Conservation (phyloP, 2,329 filamentous ascomycete genomes). For the Colletotrichum sansevieriae region DNA sequence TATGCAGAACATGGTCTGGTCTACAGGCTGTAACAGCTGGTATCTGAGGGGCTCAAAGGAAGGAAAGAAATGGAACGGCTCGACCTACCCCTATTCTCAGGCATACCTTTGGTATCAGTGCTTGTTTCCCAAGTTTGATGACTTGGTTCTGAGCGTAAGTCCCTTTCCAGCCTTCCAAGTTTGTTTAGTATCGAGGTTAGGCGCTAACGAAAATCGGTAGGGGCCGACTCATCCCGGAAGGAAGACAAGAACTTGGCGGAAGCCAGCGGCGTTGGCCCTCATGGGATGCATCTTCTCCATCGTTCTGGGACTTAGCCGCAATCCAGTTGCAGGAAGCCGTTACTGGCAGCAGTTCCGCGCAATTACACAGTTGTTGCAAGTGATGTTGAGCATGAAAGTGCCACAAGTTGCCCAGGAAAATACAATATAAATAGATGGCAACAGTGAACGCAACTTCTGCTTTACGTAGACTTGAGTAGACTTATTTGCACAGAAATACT, state of each 20-base stretch:
- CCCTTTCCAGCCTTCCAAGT: background rate
- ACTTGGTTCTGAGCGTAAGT: slow-evolving; percentile 52
- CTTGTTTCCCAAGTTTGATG: slow-evolving; percentile 51
- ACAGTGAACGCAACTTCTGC: no score
- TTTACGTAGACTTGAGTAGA: no score
- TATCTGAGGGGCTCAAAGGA: slow-evolving; percentile 48
- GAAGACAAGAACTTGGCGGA: background rate
- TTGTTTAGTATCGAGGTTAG: background rate
- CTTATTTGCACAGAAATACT: no score
- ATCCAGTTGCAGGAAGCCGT: background rate
- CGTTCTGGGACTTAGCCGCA: background rate
- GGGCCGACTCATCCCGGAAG: background rate
- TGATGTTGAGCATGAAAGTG: background rate
- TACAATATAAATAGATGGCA: no score
- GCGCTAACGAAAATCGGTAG: background rate
- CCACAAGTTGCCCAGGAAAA: no score
- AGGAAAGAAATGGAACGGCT: slow-evolving; percentile 51
- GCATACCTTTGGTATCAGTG: slow-evolving; percentile 52
- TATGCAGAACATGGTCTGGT: slow-evolving; percentile 50
- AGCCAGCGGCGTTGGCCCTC: background rate
- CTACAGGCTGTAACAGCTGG: slow-evolving; percentile 53
- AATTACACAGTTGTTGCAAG: background rate
- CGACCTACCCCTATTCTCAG: slow-evolving; percentile 54
- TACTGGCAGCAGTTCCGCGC: slow-evolving; percentile 11
- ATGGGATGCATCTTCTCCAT: background rate